These are phyloP conservation scores for Zangia roseola DNA, from an alignment of 768 basidiomycete genomes.

Conservation along the genomic window DNA sequence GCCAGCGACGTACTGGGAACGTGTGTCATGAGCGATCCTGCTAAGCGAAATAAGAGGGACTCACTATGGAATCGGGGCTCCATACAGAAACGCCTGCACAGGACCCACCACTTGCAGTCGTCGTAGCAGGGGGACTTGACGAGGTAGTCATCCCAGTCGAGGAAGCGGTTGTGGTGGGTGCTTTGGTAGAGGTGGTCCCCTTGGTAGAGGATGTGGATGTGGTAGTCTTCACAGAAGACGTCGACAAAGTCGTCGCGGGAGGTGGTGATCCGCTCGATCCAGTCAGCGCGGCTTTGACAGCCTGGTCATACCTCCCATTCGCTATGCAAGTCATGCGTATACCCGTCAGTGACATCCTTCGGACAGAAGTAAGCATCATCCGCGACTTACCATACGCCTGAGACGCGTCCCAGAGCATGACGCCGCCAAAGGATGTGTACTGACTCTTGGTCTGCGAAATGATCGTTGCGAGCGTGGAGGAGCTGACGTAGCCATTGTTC, in stretches of 20 bases:
- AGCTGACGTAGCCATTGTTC: constrained; percentile 40
- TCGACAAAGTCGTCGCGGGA: constrained; percentile 20
- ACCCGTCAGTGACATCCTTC: not conserved
- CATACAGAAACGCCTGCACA: constrained; percentile 46
- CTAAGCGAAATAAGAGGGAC: constrained; percentile 9
- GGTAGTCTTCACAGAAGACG: not conserved
- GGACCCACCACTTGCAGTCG: constrained; percentile 24
- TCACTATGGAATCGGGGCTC: constrained; percentile 37
- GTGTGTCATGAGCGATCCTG: not conserved
- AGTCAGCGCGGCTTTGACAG: constrained; percentile 41
- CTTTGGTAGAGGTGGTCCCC: constrained; percentile 5
- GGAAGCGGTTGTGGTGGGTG: too few relatives aligned
- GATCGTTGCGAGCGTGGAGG: constrained; percentile 32
- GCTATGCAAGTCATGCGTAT: constrained; percentile 22
- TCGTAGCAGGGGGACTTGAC: not conserved
- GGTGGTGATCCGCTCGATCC: constrained; percentile 7
- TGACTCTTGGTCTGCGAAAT: constrained; percentile 32
- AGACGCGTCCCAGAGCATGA: constrained; percentile 44
- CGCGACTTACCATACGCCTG: constrained; percentile 41
- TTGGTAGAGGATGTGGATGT: constrained; percentile 8
- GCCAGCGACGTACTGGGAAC: constrained; percentile 42
- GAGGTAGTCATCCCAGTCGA: too few relatives aligned
- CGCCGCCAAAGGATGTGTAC: constrained; percentile 47
- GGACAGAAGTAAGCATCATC: not conserved
- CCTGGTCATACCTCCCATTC: constrained; percentile 42